phyloP scores from a whole-genome alignment of 2,329 filamentous ascomycete genomes.

The Phaeophleospora eucalypticola region DNA sequence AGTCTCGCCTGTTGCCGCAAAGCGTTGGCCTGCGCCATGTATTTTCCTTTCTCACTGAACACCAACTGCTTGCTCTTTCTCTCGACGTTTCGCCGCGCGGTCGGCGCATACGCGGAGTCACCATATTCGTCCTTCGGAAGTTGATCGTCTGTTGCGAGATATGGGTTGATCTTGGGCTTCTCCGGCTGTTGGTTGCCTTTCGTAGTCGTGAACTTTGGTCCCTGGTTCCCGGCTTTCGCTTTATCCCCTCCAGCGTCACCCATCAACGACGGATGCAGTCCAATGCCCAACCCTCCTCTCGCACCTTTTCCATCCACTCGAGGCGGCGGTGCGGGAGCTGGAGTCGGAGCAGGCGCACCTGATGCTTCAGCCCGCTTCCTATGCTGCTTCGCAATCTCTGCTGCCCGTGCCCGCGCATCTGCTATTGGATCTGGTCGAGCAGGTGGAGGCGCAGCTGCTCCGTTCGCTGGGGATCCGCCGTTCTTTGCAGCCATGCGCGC shows the following conservation, averaged over 20 bases:
- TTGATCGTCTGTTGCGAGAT: conserved; percentile 50
- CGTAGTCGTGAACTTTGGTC: conserved; percentile 51
- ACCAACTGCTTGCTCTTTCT: conserved; percentile 71
- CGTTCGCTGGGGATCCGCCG: conserved; percentile 13
- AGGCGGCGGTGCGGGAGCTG: conserved; percentile 34
- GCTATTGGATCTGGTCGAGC: conserved; percentile 18
- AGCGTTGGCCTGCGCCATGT: conserved; percentile 89
- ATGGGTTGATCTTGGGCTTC: conserved; percentile 38
- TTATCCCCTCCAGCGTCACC: conserved; percentile 48
- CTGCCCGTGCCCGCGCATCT: conserved; percentile 26
- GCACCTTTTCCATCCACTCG: conserved; percentile 50
- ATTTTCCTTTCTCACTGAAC: conserved; percentile 96
- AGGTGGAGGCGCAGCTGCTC: conserved; percentile 14
- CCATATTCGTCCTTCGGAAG: conserved; percentile 50
- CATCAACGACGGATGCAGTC: conserved; percentile 70
- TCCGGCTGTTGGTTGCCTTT: conserved; percentile 53
- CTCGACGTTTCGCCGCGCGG: conserved; percentile 61
- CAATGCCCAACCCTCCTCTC: conserved; percentile 67
- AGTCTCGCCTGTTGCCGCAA: conserved; percentile 80
- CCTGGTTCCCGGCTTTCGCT: conserved; percentile 41
- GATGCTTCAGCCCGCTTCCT: conserved; percentile 13
- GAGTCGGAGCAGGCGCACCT: background rate
- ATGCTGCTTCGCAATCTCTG: conserved; percentile 16
- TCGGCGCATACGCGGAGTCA: conserved; percentile 48
- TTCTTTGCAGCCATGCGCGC: conserved; percentile 29